A percentile compares a stretch with the other conserved stretches of the same genome.
Conservation (phyloP, 1,284 basidiomycete genomes). For the Moniliella sp. region DNA sequence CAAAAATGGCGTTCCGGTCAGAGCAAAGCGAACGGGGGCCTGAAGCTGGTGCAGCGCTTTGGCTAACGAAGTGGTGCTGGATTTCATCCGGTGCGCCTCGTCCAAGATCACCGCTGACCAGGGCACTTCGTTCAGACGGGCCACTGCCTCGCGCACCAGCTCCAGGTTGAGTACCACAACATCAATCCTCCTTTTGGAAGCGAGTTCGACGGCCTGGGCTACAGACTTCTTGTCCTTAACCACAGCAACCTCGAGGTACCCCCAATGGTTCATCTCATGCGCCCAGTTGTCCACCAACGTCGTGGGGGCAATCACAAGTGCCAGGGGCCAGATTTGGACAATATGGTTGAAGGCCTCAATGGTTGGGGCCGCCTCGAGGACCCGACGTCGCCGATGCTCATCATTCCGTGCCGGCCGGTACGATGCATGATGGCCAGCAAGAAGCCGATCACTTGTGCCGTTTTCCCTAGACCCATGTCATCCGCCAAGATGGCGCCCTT, state of each 20-base stretch:
- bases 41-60: conserved; percentile 46
- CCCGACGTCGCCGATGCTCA: too few relatives aligned
- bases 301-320: conserved; percentile 55
- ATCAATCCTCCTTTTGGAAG: conserved; percentile 45
- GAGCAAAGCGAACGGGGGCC: conserved; percentile 47
- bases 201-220: too few relatives aligned
- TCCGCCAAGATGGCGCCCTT: conserved; percentile 59
- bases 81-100: conserved; percentile 62
- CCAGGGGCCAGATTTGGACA: conserved; percentile 40
- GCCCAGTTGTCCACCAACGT: conserved; percentile 61
- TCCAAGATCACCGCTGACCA: conserved; percentile 43
- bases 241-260: conserved; percentile 24
- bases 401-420: conserved; percentile 44
- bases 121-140: conserved; percentile 42
- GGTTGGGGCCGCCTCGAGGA: too few relatives aligned
- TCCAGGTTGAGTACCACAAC: conserved; percentile 20
- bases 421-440: conserved; percentile 66
- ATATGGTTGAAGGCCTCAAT: conserved; percentile 5
- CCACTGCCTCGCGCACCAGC: conserved; percentile 39
- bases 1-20: conserved; percentile 64
- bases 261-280: conserved; percentile 48
- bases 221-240: conserved; percentile 2
- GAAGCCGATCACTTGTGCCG: conserved; percentile 64
- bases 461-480: conserved; percentile 62
- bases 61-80: conserved; percentile 45